A percentile compares a stretch with the other conserved stretches of the same genome.
phyloP scores from a whole-genome alignment of 805 yeast species.

The Yamadazyma kitorensis region DNA sequence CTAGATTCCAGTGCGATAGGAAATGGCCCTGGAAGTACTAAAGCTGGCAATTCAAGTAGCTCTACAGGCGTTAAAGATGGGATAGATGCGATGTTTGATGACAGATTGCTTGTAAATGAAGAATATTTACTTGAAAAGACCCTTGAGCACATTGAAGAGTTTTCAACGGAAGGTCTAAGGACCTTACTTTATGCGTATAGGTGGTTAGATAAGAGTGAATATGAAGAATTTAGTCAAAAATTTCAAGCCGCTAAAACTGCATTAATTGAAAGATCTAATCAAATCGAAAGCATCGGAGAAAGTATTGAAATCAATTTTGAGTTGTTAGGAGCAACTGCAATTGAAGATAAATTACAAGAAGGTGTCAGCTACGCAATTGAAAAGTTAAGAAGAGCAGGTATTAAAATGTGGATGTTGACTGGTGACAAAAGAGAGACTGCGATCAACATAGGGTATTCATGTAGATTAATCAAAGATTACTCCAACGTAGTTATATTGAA shows the following conservation, averaged over 20 bases:
- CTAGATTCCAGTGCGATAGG: conserved; percentile 20
- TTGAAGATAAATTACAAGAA: conserved; percentile 92
- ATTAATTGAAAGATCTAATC: conserved; percentile 58
- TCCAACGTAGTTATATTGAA: conserved; percentile 80
- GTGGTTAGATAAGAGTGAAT: conserved; percentile 61
- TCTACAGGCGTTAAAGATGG: not conserved
- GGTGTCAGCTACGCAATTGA: conserved; percentile 98
- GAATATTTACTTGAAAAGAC: conserved; percentile 80
- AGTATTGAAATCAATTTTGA: conserved; percentile 65
- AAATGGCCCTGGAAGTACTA: no score
- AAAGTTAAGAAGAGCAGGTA: conserved; percentile 87
- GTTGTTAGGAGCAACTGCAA: conserved; percentile 90
- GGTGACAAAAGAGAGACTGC: conserved; percentile 99
- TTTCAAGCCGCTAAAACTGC: conserved; percentile 79
- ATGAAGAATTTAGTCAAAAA: conserved; percentile 61
- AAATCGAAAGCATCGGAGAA: conserved; percentile 72
- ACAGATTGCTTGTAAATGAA: conserved; percentile 62
- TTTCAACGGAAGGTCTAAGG: conserved; percentile 91
- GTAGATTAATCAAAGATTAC: conserved; percentile 88
- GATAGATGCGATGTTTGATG: conserved; percentile 33
- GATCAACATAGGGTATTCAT: conserved; percentile 92
- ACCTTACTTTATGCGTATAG: conserved; percentile 81
- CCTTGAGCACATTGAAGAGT: conserved; percentile 86
- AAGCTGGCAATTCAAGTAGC: not conserved
- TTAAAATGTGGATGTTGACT: conserved; percentile 96